Evolutionary conservation across 805 yeast genomes (phyloP).

Genomic region (Candida mattraensis): DNA sequence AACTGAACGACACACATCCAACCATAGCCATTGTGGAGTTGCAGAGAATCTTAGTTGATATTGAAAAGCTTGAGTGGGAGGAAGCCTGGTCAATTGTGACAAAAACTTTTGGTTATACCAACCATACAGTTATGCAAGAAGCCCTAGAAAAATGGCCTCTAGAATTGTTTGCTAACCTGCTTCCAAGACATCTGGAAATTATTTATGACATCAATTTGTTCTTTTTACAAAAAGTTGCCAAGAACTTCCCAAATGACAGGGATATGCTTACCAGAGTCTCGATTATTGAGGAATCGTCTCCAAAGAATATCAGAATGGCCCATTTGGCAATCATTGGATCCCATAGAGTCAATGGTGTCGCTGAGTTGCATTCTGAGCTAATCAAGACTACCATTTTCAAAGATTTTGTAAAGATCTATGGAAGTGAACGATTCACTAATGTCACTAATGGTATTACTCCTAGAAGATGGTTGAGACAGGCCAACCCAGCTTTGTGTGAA

Average conservation of each 20-base stretch:
- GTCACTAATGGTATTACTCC: constrained; percentile 96
- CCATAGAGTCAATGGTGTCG: constrained; percentile 93
- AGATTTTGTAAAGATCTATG: constrained; percentile 84
- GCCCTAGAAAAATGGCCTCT: constrained; percentile 97
- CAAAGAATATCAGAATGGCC: constrained; percentile 91
- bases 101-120: constrained; percentile 83
- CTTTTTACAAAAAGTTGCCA: constrained; percentile 76
- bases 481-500: constrained; percentile 78
- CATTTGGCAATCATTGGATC: constrained; percentile 87
- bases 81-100: constrained; percentile 85
- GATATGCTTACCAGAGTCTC: constrained; percentile 71
- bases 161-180: constrained; percentile 68
- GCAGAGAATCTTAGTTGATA: constrained; percentile 80
- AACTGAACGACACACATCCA: constrained; percentile 93
- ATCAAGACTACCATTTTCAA: constrained; percentile 86
- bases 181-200: constrained; percentile 90
- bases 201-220: constrained; percentile 80
- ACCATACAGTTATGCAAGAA: constrained; percentile 93
- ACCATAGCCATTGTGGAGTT: constrained; percentile 88
- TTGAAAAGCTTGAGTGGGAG: constrained; percentile 79
- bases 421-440: constrained; percentile 80
- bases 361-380: constrained; percentile 90
- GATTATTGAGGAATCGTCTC: constrained; percentile 76
- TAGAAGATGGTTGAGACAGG: constrained; percentile 93
- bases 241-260: constrained; percentile 71